Evolutionary conservation across 1,284 basidiomycete species (phyloP).

Genomic region (Cryptococcus jaspeensis): DNA sequence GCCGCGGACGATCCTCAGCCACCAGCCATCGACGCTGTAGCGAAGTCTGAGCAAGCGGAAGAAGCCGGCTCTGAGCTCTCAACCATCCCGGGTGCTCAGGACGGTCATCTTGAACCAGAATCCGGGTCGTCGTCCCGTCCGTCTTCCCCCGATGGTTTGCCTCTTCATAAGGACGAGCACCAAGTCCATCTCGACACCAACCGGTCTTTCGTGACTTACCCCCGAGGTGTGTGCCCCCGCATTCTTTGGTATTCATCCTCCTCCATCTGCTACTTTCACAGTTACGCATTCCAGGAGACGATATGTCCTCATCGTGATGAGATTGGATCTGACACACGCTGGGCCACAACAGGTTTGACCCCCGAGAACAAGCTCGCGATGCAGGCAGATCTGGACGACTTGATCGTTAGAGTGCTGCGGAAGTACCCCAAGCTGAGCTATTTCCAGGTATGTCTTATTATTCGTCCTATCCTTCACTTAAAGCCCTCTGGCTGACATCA

Average conservation of each 20-base stretch:
- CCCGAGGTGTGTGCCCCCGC: slow-evolving; percentile 62
- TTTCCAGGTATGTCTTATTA: slow-evolving; percentile 67
- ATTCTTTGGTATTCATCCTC: too few relatives aligned
- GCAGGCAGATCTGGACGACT: slow-evolving; percentile 66
- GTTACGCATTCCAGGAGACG: too few relatives aligned
- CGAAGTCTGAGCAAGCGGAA: too few relatives aligned
- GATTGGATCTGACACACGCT: too few relatives aligned
- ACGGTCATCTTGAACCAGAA: too few relatives aligned
- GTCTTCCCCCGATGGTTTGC: neutral
- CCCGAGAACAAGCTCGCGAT: slow-evolving; percentile 54
- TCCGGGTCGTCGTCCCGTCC: too few relatives aligned
- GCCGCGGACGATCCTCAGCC: too few relatives aligned
- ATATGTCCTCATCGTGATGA: too few relatives aligned
- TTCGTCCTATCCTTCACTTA: neutral
- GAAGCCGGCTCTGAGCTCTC: too few relatives aligned
- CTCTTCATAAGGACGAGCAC: slow-evolving; percentile 69
- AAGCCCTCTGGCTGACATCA: neutral
- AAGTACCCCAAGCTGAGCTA: slow-evolving; percentile 72
- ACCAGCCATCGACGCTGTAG: too few relatives aligned
- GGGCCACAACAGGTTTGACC: slow-evolving; percentile 26
- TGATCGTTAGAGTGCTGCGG: slow-evolving; percentile 74
- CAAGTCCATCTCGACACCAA: slow-evolving; percentile 84
- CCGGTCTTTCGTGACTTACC: slow-evolving; percentile 84
- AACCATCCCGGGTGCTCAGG: too few relatives aligned
- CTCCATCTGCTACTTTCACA: too few relatives aligned